Percentiles rank a stretch among this genome's conserved stretches.
These are phyloP conservation scores for Calonectria montana DNA, from an alignment of 2,329 filamentous ascomycete genomes.

Conservation along the genomic window DNA sequence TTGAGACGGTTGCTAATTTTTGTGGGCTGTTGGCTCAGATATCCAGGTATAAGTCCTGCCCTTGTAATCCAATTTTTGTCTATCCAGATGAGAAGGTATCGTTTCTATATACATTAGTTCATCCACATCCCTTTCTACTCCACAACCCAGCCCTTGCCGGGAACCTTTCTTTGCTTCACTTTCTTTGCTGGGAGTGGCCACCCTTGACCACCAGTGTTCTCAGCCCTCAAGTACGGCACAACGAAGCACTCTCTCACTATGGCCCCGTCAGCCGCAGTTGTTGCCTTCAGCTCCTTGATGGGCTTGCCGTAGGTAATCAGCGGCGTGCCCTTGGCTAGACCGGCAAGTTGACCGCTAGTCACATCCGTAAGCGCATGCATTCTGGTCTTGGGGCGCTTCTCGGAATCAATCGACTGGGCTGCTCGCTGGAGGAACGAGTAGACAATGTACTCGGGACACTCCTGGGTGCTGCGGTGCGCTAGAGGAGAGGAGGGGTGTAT, in stretches of 20 bases:
- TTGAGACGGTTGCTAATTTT: not conserved
- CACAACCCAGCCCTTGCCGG: constrained; percentile 80
- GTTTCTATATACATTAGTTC: constrained; percentile 30
- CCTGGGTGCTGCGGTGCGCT: constrained; percentile 73
- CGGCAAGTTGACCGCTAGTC: constrained; percentile 79
- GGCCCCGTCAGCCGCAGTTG: constrained; percentile 49
- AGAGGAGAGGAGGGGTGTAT: constrained; percentile 89
- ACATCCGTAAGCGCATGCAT: constrained; percentile 91
- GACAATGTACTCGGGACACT: constrained; percentile 88
- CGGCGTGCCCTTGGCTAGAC: constrained; percentile 85
- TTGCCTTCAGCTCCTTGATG: constrained; percentile 78
- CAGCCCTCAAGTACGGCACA: constrained; percentile 79
- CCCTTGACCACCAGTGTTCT: constrained; percentile 73
- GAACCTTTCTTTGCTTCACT: constrained; percentile 81
- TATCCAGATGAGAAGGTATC: constrained; percentile 35
- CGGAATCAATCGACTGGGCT: constrained; percentile 59
- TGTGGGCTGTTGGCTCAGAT: not conserved
- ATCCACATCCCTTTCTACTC: constrained; percentile 52
- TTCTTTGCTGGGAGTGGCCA: constrained; percentile 91
- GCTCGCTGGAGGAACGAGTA: constrained; percentile 87
- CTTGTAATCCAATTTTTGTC: constrained; percentile 1
- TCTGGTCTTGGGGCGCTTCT: constrained; percentile 76
- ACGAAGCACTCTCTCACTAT: constrained; percentile 82
- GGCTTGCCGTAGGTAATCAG: constrained; percentile 89
- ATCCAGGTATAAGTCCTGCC: not conserved